Conservation (phyloP, 1,139 yeast species). For the Geotrichum candidum region DNA sequence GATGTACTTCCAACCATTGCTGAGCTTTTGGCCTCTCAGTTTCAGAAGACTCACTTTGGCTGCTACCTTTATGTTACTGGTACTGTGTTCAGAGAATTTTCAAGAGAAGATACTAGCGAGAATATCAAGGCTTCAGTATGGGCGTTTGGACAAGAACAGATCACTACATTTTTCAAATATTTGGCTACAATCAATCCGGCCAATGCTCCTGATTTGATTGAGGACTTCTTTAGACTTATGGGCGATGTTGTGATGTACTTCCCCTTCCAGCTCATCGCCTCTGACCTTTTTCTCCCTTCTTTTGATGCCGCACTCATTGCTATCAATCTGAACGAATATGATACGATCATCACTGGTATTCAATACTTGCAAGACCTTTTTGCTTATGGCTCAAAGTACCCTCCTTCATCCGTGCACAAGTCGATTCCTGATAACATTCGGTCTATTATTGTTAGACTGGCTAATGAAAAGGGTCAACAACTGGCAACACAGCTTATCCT, state of each 20-base stretch:
- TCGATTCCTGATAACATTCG: constrained; percentile 51
- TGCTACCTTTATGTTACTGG: constrained; percentile 92
- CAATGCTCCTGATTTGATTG: constrained; percentile 67
- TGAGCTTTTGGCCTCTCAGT: constrained; percentile 58
- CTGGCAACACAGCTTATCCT: constrained; percentile 50
- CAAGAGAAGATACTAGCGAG: constrained; percentile 45
- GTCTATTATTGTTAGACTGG: constrained; percentile 42
- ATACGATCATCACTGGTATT: constrained; percentile 62
- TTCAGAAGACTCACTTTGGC: constrained; percentile 62
- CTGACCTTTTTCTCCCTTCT: constrained; percentile 52
- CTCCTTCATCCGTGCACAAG: constrained; percentile 69
- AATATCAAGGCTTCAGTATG: constrained; percentile 42
- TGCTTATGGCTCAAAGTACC: constrained; percentile 75
- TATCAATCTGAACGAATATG: constrained; percentile 57
- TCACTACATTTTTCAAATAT: constrained; percentile 40
- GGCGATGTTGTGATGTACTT: constrained; percentile 73
- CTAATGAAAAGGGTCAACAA: constrained; percentile 50
- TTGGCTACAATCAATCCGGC: constrained; percentile 32
- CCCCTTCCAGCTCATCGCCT: constrained; percentile 58
- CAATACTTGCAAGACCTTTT: constrained; percentile 74
- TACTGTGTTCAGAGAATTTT: constrained; percentile 68
- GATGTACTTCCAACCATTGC: constrained; percentile 63
- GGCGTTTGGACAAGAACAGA: constrained; percentile 46
- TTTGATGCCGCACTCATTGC: constrained; percentile 57
- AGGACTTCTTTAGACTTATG: constrained; percentile 83